Evolutionary conservation across 2,329 filamentous ascomycete genomes (phyloP).

Genomic region (Fusarium anthophilum): DNA sequence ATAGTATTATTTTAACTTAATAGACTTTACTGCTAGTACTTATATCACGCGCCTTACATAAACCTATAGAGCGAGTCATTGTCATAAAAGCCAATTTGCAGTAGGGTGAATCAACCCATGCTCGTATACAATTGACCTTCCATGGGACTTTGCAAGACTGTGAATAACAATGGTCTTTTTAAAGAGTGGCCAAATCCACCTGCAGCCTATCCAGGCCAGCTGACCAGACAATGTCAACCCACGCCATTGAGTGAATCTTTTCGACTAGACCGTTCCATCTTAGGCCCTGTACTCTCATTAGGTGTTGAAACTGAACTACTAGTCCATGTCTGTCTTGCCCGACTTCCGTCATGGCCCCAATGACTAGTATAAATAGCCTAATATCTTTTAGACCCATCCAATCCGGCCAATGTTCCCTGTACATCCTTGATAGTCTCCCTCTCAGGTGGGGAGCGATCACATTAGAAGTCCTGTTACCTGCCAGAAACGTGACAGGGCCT

Average conservation of each 20-base stretch:
- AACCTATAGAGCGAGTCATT: not conserved
- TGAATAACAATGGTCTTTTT: fast-evolving
- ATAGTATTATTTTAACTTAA: too few species aligned
- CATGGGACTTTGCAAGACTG: fast-evolving
- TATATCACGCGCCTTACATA: too few species aligned
- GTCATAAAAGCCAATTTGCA: fast-evolving
- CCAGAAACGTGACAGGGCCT: not conserved
- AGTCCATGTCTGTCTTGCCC: not conserved
- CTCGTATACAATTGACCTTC: fast-evolving
- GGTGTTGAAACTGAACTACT: fast-evolving
- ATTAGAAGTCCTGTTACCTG: not conserved
- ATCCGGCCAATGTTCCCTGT: fast-evolving
- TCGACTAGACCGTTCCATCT: not conserved
- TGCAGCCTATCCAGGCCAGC: not conserved
- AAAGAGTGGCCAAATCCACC: fast-evolving
- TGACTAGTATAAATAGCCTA: not conserved
- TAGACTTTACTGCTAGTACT: too few species aligned
- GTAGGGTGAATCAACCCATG: not conserved
- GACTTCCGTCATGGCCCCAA: not conserved
- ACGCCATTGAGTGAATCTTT: not conserved
- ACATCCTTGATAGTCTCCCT: not conserved
- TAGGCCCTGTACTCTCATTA: not conserved
- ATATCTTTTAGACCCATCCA: fast-evolving
- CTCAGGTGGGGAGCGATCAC: not conserved
- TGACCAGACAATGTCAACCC: not conserved